phyloP scores from a whole-genome alignment of 352 stramenopile genomes.

The Pythium apleroticum region DNA sequence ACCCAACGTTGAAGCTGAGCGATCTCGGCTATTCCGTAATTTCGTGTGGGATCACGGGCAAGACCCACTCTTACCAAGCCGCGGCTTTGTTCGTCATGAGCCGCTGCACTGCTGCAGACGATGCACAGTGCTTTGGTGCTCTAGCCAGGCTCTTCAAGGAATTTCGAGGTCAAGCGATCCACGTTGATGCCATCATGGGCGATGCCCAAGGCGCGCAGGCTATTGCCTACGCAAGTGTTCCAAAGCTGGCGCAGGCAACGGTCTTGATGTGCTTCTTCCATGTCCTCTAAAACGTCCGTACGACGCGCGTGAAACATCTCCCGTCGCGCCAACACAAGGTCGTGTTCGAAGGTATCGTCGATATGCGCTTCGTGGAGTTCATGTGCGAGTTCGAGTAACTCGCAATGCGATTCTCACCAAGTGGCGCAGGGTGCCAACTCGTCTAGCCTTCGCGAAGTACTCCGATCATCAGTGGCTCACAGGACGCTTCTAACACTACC shows the following conservation, averaged over 20 bases:
- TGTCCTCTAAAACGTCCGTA: constrained; percentile 9
- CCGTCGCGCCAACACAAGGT: not conserved
- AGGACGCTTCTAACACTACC: not conserved
- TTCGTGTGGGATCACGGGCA: constrained; percentile 5
- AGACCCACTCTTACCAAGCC: not conserved
- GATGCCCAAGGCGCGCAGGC: constrained; percentile 8
- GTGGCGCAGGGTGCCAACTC: not conserved
- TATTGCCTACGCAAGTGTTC: not conserved
- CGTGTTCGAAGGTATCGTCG: constrained; percentile 5
- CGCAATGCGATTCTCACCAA: not conserved
- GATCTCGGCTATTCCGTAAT: constrained; percentile 1
- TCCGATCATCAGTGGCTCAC: constrained; percentile 7
- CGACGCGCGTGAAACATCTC: not conserved
- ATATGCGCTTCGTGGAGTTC: constrained; percentile 7
- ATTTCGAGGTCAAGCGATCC: not conserved
- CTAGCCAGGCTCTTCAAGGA: constrained; percentile 4
- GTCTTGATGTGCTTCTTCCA: constrained; percentile 15
- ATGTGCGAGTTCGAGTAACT: constrained; percentile 2
- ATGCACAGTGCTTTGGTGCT: not conserved
- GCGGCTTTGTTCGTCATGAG: constrained; percentile 9
- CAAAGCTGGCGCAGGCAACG: not conserved
- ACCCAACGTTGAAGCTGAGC: constrained; percentile 5
- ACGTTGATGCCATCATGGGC: not conserved
- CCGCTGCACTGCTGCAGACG: not conserved
- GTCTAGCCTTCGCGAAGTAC: not conserved